Percentiles rank a stretch among this genome's conserved stretches.
Evolutionary conservation across 2,329 filamentous ascomycete species (phyloP).

Genomic region (Fusarium sp.): DNA sequence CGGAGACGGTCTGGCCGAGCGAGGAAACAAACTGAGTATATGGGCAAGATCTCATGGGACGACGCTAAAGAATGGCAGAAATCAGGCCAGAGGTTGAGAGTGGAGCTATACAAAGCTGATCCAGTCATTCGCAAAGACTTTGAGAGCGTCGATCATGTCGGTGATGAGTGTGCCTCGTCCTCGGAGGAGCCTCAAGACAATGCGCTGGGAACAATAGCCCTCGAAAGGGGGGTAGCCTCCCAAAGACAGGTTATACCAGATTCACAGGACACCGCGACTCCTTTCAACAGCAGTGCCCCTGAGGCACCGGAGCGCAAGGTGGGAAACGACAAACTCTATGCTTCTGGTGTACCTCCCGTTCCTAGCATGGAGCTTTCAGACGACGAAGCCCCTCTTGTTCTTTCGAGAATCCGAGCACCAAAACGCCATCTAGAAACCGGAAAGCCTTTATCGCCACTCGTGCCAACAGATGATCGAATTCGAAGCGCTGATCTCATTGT

Average conservation of each 20-base stretch:
- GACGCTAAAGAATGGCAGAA: slow-evolving; percentile 32
- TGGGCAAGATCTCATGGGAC: slow-evolving; percentile 46
- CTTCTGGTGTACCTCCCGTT: neutral
- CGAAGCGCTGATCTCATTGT: neutral
- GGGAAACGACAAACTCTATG: neutral
- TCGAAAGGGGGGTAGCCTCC: neutral
- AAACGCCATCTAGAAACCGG: neutral
- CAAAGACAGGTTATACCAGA: slow-evolving; percentile 39
- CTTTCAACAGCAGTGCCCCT: slow-evolving; percentile 38
- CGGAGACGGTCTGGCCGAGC: slow-evolving; percentile 43
- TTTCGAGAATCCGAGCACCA: slow-evolving; percentile 18
- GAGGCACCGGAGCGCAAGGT: slow-evolving; percentile 6
- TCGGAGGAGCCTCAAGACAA: neutral
- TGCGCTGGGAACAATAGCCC: neutral
- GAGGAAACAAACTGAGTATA: slow-evolving; percentile 45
- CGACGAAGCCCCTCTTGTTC: slow-evolving; percentile 49
- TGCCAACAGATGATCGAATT: neutral
- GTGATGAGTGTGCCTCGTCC: neutral
- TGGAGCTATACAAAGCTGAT: slow-evolving; percentile 24
- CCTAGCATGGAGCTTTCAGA: slow-evolving; percentile 48
- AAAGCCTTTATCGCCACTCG: neutral
- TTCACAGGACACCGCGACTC: slow-evolving; percentile 43
- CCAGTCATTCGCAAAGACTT: slow-evolving; percentile 12
- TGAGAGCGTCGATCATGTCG: slow-evolving; percentile 1
- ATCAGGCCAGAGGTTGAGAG: slow-evolving; percentile 9